Conservation (phyloP, 2,329 filamentous ascomycete species). For the Colletotrichum sp. region DNA sequence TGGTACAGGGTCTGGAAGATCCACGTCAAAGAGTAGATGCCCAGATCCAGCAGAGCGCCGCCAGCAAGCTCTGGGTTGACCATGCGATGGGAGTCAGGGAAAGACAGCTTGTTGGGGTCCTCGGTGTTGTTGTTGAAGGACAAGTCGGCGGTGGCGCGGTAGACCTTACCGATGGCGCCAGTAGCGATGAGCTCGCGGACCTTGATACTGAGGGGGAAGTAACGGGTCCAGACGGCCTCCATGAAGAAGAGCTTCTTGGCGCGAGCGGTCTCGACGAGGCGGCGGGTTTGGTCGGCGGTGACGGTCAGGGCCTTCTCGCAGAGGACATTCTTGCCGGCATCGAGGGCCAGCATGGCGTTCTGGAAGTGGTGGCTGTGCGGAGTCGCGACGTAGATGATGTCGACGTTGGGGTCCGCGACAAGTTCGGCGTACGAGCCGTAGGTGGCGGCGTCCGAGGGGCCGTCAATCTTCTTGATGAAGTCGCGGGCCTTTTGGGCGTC, state of each 20-base stretch:
- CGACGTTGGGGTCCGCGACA: slow-evolving; percentile 77
- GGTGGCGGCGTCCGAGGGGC: slow-evolving; percentile 70
- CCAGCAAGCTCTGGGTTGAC: slow-evolving; percentile 84
- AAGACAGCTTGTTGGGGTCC: slow-evolving; percentile 64
- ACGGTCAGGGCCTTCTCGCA: slow-evolving; percentile 93
- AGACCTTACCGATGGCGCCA: slow-evolving; percentile 64
- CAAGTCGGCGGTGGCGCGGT: slow-evolving; percentile 63
- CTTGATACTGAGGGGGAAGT: slow-evolving; percentile 83
- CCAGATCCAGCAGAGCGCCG: slow-evolving; percentile 82
- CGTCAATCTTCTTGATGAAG: slow-evolving; percentile 75
- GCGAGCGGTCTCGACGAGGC: slow-evolving; percentile 73
- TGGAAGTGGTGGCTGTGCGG: slow-evolving; percentile 95
- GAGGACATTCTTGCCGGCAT: slow-evolving; percentile 85
- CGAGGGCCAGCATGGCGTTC: slow-evolving; percentile 83
- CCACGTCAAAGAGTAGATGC: slow-evolving; percentile 90
- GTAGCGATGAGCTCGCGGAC: slow-evolving; percentile 67
- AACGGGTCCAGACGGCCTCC: slow-evolving; percentile 91
- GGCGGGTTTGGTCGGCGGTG: slow-evolving; percentile 77
- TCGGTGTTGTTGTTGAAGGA: slow-evolving; percentile 65
- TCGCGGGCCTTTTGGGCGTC: slow-evolving; percentile 71
- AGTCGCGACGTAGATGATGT: slow-evolving; percentile 89
- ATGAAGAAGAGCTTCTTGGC: slow-evolving; percentile 79
- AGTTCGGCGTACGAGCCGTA: slow-evolving; percentile 87
- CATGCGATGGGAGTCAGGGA: slow-evolving; percentile 73
- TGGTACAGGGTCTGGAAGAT: slow-evolving; percentile 90